A percentile compares a stretch with the other conserved stretches of the same genome.
Conservation (phyloP, 2,329 filamentous ascomycete species). For the Trematosphaeria pertusa region DNA sequence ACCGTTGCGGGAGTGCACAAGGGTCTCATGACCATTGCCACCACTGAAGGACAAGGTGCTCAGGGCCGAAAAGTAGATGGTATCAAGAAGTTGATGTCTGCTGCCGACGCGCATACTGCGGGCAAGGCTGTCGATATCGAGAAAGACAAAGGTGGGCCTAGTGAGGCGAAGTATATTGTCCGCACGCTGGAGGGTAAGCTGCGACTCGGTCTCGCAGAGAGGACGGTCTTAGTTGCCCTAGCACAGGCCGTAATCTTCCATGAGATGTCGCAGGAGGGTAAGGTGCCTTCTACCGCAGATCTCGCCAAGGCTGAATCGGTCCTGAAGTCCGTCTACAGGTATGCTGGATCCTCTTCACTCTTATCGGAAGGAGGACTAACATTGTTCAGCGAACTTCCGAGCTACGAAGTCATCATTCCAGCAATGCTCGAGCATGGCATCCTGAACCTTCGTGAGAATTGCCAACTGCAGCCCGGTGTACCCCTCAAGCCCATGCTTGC, state of each 20-base stretch:
- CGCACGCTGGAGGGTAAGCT: conserved; percentile 95
- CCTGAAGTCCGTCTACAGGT: conserved; percentile 91
- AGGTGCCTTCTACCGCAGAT: conserved; percentile 74
- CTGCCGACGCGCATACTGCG: conserved; percentile 76
- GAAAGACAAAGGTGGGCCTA: conserved; percentile 90
- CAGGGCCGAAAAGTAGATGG: conserved; percentile 90
- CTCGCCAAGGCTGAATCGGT: conserved; percentile 83
- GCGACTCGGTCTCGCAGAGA: conserved; percentile 88
- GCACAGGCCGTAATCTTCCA: conserved; percentile 88
- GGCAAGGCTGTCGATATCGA: conserved; percentile 78
- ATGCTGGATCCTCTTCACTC: too few relatives aligned
- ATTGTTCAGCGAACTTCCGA: conserved; percentile 90
- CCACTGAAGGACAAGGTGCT: conserved; percentile 82
- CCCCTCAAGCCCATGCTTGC: conserved; percentile 98
- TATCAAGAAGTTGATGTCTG: conserved; percentile 96
- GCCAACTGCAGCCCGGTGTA: conserved; percentile 91
- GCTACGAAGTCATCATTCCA: conserved; percentile 93
- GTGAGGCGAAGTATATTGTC: conserved; percentile 93
- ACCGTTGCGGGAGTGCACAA: conserved; percentile 88
- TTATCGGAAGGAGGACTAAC: too few relatives aligned
- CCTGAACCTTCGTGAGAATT: conserved; percentile 78
- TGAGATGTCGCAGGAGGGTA: conserved; percentile 74
- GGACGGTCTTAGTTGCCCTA: conserved; percentile 85
- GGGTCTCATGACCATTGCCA: conserved; percentile 87
- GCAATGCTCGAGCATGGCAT: conserved; percentile 88